Conservation (phyloP, 2,329 filamentous ascomycete species). For the Verticillium tricorpus region DNA sequence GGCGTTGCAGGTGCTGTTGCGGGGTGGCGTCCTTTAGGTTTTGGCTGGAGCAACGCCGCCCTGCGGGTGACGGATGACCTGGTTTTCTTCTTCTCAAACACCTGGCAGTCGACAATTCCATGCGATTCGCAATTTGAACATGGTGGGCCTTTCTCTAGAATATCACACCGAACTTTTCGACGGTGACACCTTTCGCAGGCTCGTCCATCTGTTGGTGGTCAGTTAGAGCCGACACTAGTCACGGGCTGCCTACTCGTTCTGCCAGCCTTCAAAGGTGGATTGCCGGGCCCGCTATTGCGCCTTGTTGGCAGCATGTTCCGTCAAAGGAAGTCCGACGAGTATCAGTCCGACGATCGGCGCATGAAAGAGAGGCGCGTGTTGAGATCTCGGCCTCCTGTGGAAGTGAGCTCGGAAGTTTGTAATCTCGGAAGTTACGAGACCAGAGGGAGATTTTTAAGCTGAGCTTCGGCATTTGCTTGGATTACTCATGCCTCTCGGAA, state of each 20-base stretch:
- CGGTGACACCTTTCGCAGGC: conserved; percentile 45
- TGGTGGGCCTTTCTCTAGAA: conserved; percentile 38
- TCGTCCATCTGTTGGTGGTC: conserved; percentile 22
- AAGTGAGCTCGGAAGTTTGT: background rate
- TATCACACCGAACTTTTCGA: conserved; percentile 47
- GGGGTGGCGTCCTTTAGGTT: conserved; percentile 25
- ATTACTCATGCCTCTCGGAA: conserved; percentile 1
- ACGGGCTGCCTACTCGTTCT: conserved; percentile 8
- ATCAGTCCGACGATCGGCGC: background rate
- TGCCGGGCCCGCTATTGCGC: background rate
- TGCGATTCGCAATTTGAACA: conserved; percentile 43
- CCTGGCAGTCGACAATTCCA: conserved; percentile 34
- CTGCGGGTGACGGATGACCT: conserved; percentile 28
- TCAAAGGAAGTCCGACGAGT: too few species aligned
- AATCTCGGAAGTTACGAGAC: background rate
- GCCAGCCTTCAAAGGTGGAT: background rate
- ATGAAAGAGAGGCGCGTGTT: background rate
- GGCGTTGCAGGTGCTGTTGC: conserved; percentile 19
- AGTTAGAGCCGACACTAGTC: background rate
- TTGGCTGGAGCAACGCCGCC: conserved; percentile 37
- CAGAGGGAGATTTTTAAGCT: background rate
- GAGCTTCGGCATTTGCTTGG: too few species aligned
- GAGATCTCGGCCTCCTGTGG: background rate
- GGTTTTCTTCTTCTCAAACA: conserved; percentile 47
- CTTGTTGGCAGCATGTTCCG: background rate